Evolutionary conservation across 202 grass and related monocot species (phyloP).

Genomic region (Schoenoplectus tabernaemontani): DNA sequence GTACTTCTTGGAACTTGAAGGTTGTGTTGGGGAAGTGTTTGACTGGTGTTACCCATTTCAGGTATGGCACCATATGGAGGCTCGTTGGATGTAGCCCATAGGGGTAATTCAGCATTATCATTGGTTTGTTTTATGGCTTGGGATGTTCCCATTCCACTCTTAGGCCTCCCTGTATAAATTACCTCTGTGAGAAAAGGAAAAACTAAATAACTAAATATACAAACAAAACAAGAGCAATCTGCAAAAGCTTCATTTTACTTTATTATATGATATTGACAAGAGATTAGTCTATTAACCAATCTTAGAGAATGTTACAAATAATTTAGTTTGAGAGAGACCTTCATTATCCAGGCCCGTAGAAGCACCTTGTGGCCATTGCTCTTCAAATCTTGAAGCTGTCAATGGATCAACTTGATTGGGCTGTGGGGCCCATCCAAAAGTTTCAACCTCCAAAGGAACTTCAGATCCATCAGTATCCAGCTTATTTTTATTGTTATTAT

Average conservation of each 20-base stretch:
- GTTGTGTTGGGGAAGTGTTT: neutral
- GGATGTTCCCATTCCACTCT: slow-evolving; percentile 51
- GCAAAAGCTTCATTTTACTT: neutral
- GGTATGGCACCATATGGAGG: slow-evolving; percentile 24
- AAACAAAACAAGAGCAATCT: neutral
- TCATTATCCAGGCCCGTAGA: slow-evolving; percentile 53
- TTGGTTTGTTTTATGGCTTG: slow-evolving; percentile 11
- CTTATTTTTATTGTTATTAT: slow-evolving; percentile 32
- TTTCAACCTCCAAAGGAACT: slow-evolving; percentile 23
- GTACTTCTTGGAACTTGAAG: slow-evolving; percentile 24
- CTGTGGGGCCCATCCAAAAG: slow-evolving; percentile 25
- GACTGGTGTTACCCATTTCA: slow-evolving; percentile 40
- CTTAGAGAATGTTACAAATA: neutral
- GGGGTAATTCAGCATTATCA: slow-evolving; percentile 8
- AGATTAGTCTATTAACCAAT: neutral
- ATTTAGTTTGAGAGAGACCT: slow-evolving; percentile 34
- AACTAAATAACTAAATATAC: slow-evolving; percentile 21
- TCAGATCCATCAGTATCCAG: slow-evolving; percentile 40
- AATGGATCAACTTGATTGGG: slow-evolving; percentile 27
- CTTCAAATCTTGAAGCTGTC: slow-evolving; percentile 27
- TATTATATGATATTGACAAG: neutral
- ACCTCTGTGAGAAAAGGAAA: slow-evolving; percentile 57
- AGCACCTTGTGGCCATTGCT: slow-evolving; percentile 33
- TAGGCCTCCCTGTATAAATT: slow-evolving; percentile 57
- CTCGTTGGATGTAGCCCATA: slow-evolving; percentile 17